Conservation (phyloP, 495 filamentous ascomycete genomes). For the Lepraria neglecta region DNA sequence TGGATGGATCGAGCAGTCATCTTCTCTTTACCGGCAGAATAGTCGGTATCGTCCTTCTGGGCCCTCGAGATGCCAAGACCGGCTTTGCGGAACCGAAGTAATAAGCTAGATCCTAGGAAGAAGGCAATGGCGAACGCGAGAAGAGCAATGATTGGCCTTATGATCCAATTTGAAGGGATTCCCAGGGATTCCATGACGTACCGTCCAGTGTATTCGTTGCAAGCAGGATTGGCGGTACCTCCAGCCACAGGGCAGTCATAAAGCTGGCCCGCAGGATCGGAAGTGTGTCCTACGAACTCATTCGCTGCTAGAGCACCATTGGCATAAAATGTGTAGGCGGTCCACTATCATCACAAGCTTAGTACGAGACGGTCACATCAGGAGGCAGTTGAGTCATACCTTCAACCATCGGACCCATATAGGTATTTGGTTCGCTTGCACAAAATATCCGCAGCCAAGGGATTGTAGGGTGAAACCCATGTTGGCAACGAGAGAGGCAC, state of each 20-base stretch:
- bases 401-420: slow-evolving; percentile 70
- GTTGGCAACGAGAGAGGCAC: slow-evolving; percentile 59
- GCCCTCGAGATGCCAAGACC: slow-evolving; percentile 56
- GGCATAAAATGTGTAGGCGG: slow-evolving; percentile 54
- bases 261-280: slow-evolving; percentile 42
- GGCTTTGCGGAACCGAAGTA: slow-evolving; percentile 52
- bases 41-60: slow-evolving; percentile 48
- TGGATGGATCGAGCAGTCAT: slow-evolving; percentile 44
- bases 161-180: slow-evolving; percentile 56
- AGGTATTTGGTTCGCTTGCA: slow-evolving; percentile 63
- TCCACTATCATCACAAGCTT: slow-evolving; percentile 30
- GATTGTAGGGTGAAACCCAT: slow-evolving; percentile 63
- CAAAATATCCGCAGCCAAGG: slow-evolving; percentile 63
- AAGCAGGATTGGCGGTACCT: slow-evolving; percentile 50
- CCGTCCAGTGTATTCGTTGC: slow-evolving; percentile 57
- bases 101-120: slow-evolving; percentile 47
- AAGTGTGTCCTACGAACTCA: slow-evolving; percentile 53
- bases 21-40: slow-evolving; percentile 56
- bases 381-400: slow-evolving; percentile 33
- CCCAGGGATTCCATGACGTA: slow-evolving; percentile 62
- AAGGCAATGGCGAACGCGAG: slow-evolving; percentile 53
- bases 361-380: slow-evolving; percentile 7
- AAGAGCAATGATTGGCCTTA: slow-evolving; percentile 54
- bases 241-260: slow-evolving; percentile 61
- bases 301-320: slow-evolving; percentile 62